Conservation (phyloP, 176 grass and related monocot species). For the Thalia dealbata region DNA sequence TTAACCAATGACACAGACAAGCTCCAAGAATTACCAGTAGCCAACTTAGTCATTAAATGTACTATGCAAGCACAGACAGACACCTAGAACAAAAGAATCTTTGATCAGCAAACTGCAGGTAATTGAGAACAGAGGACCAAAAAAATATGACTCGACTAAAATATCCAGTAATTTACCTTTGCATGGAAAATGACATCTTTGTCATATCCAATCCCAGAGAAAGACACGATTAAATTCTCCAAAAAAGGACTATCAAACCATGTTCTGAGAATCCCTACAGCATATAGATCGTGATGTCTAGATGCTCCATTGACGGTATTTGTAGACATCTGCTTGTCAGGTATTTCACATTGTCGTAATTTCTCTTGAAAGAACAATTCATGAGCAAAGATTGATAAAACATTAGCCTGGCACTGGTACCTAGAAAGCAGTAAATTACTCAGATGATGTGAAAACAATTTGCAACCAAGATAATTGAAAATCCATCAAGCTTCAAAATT, state of each 20-base stretch:
- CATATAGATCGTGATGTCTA: slow-evolving; percentile 23
- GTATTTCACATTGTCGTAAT: slow-evolving; percentile 30
- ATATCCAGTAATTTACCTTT: slow-evolving; percentile 35
- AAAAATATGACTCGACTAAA: slow-evolving; percentile 6
- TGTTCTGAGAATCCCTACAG: slow-evolving; percentile 28
- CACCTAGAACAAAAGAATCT: slow-evolving; percentile 29
- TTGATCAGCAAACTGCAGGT: neutral
- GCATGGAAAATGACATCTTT: slow-evolving; percentile 53
- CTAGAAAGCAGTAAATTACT: slow-evolving; percentile 29
- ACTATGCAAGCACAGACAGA: slow-evolving; percentile 56
- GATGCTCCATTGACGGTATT: slow-evolving; percentile 25
- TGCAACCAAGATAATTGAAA: neutral
- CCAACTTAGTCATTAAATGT: slow-evolving; percentile 58
- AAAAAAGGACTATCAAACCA: slow-evolving; percentile 46
- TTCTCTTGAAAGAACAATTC: slow-evolving; percentile 78
- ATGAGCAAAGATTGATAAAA: slow-evolving; percentile 69
- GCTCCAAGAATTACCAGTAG: slow-evolving; percentile 42
- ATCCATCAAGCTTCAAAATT: neutral
- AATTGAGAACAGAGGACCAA: neutral
- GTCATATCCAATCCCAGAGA: slow-evolving; percentile 36
- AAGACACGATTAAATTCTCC: slow-evolving; percentile 45
- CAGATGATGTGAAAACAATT: neutral
- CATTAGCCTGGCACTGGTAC: slow-evolving; percentile 48
- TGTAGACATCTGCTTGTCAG: slow-evolving; percentile 16
- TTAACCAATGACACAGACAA: slow-evolving; percentile 61